A percentile compares a stretch with the other conserved stretches of the same genome.
phyloP scores from a whole-genome alignment of 2,329 filamentous ascomycete genomes.

The Cladobotryum protrusum region DNA sequence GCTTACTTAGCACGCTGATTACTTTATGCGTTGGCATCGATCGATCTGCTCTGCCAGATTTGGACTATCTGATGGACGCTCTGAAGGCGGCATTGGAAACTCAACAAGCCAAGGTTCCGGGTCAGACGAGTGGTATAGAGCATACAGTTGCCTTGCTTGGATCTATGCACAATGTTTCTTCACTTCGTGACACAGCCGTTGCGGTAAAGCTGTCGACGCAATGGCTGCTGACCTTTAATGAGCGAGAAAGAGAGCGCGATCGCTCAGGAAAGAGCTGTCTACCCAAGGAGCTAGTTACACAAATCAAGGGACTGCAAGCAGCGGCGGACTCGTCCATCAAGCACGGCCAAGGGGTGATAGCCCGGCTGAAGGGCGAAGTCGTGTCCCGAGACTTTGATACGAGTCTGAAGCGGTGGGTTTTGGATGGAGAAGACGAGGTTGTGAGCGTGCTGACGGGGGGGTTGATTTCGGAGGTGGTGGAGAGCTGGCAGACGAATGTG shows the following conservation, averaged over 20 bases:
- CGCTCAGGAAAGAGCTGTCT: conserved; percentile 32
- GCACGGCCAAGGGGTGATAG: conserved; percentile 26
- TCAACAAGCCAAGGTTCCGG: conserved; percentile 16
- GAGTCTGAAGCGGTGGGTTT: conserved; percentile 23
- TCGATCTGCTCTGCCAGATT: conserved; percentile 18
- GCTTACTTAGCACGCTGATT: conserved; percentile 33
- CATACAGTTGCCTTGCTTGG: conserved; percentile 21
- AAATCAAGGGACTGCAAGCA: conserved; percentile 28
- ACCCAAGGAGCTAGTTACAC: conserved; percentile 30
- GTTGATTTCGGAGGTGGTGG: conserved; percentile 22
- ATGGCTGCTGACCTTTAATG: conserved; percentile 31
- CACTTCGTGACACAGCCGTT: conserved; percentile 33
- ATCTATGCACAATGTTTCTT: conserved; percentile 30
- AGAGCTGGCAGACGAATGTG: conserved; percentile 29
- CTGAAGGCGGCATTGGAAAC: conserved; percentile 22
- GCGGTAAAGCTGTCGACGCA: conserved; percentile 26
- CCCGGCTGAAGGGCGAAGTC: conserved; percentile 25
- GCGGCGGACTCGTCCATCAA: conserved; percentile 25
- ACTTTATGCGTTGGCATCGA: conserved; percentile 22
- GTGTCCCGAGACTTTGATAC: conserved; percentile 8
- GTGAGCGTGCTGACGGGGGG: conserved; percentile 20
- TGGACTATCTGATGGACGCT: conserved; percentile 23
- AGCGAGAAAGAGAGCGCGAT: conserved; percentile 35
- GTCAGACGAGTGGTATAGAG: conserved; percentile 10
- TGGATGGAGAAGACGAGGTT: conserved; percentile 17